Evolutionary conservation across 2,329 filamentous ascomycete genomes (phyloP), one percentile per base, ranked within the genome.

Genomic region (Byssochlamys sp.): DNA sequence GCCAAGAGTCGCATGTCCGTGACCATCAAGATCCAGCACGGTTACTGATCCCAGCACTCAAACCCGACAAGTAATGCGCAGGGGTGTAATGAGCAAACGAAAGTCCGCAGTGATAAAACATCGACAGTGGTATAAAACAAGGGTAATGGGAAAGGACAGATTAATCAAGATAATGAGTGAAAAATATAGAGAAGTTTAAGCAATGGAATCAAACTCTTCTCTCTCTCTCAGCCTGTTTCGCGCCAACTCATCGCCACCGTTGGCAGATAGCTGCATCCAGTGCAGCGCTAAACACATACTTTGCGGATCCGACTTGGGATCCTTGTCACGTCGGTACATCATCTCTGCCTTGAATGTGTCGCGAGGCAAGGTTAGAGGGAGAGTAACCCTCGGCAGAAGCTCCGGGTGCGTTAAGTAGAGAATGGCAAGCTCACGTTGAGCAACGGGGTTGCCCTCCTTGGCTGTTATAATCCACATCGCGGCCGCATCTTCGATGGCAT

Each of bases 201-300:
- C 78, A 67, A 83, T 78, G 55, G 77, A 80, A 67, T 84, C 82
- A 70, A 84, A 81, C 68, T 85, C 83, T 65, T 83, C 80, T 52
- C 82, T 74, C 75, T 95, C 89, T 62, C 86, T 82, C 71, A 96
- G 76, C 74, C 92, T 91, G 70, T 87, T 88, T 69, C 84, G 86
- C 24, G 92, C 92, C 64, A 95, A 78, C 67, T 88, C 83, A 70
- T 97, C 92, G 1, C 91, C 91, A n/a, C 91, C 91, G 56, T 83
- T 82, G 65, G 90, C 88, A 39, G 89, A 91, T 63, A 89, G 80
- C 75, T 92, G 90, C 91, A 97, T 96, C 91, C 92, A 97, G 77
- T 97, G 92, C 73, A 95, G 86, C 9, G 92, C 92, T 58, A 96
- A 84, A 67, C 91, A 96, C 89, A 97, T 94, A 49, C 91, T 85